Conservation (phyloP, 23 red algal species). For the Cyanidium caldarium region DNA sequence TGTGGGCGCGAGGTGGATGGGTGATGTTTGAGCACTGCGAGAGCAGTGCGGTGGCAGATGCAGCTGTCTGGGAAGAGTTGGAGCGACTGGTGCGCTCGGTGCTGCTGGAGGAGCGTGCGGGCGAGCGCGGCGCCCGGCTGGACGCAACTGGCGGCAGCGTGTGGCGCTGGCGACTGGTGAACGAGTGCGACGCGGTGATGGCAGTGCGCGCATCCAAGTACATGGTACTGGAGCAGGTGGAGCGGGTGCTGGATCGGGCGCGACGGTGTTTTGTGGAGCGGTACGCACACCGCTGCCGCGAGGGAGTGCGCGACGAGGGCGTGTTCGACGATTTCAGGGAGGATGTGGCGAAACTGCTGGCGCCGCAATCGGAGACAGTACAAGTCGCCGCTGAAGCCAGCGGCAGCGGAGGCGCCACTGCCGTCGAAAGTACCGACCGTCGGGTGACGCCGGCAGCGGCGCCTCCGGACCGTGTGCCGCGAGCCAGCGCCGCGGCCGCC, state of each 20-base stretch:
- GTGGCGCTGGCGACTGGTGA: slow-evolving; percentile 38
- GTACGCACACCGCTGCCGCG: background rate
- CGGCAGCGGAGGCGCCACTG: too few species aligned
- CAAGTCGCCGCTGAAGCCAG: too few species aligned
- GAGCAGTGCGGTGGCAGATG: too few species aligned
- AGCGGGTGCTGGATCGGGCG: slow-evolving; percentile 33
- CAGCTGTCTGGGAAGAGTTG: too few species aligned
- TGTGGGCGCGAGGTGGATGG: too few species aligned
- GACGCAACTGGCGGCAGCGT: slow-evolving; percentile 21
- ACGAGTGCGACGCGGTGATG: slow-evolving; percentile 36
- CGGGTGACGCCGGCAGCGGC: too few species aligned
- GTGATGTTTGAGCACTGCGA: too few species aligned
- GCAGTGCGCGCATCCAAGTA: slow-evolving; percentile 33
- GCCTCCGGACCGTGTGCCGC: too few species aligned
- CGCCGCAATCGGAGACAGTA: too few species aligned
- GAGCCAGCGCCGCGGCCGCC: too few species aligned
- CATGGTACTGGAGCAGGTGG: slow-evolving; percentile 31
- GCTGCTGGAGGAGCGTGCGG: slow-evolving; percentile 61
- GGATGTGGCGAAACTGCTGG: background rate
- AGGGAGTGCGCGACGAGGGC: background rate
- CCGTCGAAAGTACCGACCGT: too few species aligned
- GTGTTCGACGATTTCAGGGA: slow-evolving; percentile 12
- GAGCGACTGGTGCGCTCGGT: slow-evolving; percentile 64
- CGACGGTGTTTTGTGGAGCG: slow-evolving; percentile 24
- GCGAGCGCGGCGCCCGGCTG: slow-evolving; percentile 1